Evolutionary conservation across 108 stramenopile genomes (phyloP), one percentile per base, ranked within the genome.

Genomic region (Pseudonitzschia multiseries): DNA sequence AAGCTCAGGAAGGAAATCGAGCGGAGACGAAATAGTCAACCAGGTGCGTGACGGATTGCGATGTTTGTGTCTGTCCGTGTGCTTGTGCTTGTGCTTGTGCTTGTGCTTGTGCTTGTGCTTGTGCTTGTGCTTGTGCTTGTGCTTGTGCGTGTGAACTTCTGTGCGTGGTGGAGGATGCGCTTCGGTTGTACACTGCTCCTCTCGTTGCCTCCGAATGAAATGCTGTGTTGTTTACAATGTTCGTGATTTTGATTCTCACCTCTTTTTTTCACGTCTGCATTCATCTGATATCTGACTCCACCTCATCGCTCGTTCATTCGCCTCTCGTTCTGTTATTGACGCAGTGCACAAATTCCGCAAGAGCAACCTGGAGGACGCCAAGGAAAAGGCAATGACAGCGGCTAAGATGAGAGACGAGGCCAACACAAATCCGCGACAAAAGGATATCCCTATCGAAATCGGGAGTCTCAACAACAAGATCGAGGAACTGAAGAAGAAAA

Each of bases 371-470:
- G 76, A 82, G 26, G 76, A 82, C 18, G 75, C 75, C 13, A 70
- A 48, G 43, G 32, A 28, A 9, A 76, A 59, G 5, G 76, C 79
- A 8, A 57, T 40, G 15, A 61, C 41, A 21, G 57, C 51, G 9
- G 81, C 81, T 33, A 74, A 74, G 27, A 71, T 78, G 12, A 72
- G 81, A 52, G 83, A 86, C 29, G 72, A 84, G 17, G 83, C 84
- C 22, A 89, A 82, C 15, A 76, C 64, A 13, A 73, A 92, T 59
- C 84, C 86, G 22, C 77, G 89, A 40, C 75, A 78, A n/a, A 71
- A 62, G 17, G 78, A 92, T 27, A 96, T 93, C 66, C 81, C 88
- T 8, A 76, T 74, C 29, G 93, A 96, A 73, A 90, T 96, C 65
- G 79, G 80, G 8, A 84, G 83, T 20, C 63, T 82, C 12, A 91